Percentiles rank a stretch among this genome's conserved stretches.
These are phyloP conservation scores for Cytospora schulzeri DNA, from an alignment of 2,329 filamentous ascomycete species.

Conservation along the genomic window DNA sequence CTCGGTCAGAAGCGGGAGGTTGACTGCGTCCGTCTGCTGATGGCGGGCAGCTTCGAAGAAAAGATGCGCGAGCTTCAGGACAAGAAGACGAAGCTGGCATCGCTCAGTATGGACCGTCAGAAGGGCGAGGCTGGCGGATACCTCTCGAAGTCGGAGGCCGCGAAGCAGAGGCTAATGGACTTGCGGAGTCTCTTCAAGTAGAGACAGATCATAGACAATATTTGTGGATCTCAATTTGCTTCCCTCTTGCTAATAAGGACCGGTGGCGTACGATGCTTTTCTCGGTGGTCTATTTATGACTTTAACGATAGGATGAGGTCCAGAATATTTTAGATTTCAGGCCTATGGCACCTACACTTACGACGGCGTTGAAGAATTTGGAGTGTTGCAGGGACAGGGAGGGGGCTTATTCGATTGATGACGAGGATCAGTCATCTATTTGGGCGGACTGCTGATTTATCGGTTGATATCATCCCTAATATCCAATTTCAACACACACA, in stretches of 20 bases:
- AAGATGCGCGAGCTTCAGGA: slow-evolving; percentile 88
- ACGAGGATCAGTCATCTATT: neutral
- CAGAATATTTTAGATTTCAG: neutral
- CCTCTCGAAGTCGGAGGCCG: slow-evolving; percentile 36
- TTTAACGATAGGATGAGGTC: neutral
- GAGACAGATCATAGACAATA: neutral
- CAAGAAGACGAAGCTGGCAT: slow-evolving; percentile 90
- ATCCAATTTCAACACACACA: neutral
- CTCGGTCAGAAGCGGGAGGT: slow-evolving; percentile 89
- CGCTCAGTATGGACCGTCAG: slow-evolving; percentile 76
- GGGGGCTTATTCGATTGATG: neutral
- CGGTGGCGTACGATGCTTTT: neutral
- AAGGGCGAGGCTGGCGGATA: slow-evolving; percentile 41
- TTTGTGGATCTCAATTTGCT: neutral
- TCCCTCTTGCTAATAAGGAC: neutral
- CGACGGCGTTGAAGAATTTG: neutral
- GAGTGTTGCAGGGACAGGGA: too few relatives aligned
- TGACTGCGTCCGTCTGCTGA: slow-evolving; percentile 84
- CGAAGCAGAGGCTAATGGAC: slow-evolving; percentile 64
- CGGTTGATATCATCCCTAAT: neutral
- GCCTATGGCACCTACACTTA: neutral
- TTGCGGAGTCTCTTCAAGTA: slow-evolving; percentile 61
- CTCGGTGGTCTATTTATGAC: neutral
- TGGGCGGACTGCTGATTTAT: neutral
- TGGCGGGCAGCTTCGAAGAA: slow-evolving; percentile 89